phyloP scores from a whole-genome alignment of 192 early-diverging fungal genomes.

The Backusella macrospora region DNA sequence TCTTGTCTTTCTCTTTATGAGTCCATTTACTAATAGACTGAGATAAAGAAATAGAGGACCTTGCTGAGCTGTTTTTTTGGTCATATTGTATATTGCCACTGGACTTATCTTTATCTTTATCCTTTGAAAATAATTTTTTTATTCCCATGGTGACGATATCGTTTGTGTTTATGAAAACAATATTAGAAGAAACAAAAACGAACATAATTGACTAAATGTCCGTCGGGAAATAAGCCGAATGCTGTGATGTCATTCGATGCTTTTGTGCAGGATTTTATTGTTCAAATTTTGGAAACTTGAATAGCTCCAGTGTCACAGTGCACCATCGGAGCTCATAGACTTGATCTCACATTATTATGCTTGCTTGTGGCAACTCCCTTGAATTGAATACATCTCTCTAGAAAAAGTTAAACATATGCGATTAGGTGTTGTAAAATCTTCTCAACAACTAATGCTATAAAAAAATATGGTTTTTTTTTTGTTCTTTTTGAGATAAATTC shows the following conservation, averaged over 20 bases:
- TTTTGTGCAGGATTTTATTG: constrained; percentile 6
- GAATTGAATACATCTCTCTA: background rate
- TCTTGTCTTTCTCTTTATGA: constrained; percentile 11
- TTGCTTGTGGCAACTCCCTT: background rate
- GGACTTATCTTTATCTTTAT: background rate
- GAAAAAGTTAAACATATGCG: background rate
- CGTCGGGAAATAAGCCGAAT: constrained; percentile 5
- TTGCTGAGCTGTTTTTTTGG: background rate
- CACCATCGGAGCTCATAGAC: background rate
- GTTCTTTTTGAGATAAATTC: too few relatives aligned
- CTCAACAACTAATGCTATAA: too few relatives aligned
- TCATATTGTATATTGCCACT: background rate
- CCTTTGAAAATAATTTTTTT: constrained; percentile 18
- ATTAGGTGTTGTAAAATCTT: too few relatives aligned
- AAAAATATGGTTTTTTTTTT: too few relatives aligned
- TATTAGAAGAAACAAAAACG: constrained; percentile 5
- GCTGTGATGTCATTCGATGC: constrained; percentile 5
- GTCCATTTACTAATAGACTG: constrained; percentile 18
- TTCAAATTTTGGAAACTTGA: background rate
- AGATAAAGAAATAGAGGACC: constrained; percentile 12
- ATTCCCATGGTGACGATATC: constrained; percentile 8
- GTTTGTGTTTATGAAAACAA: constrained; percentile 13
- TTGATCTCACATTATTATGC: background rate
- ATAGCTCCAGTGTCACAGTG: background rate
- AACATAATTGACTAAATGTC: constrained; percentile 1